Conservation (phyloP, 345 rosid genomes). For the Linum trigynum region DNA sequence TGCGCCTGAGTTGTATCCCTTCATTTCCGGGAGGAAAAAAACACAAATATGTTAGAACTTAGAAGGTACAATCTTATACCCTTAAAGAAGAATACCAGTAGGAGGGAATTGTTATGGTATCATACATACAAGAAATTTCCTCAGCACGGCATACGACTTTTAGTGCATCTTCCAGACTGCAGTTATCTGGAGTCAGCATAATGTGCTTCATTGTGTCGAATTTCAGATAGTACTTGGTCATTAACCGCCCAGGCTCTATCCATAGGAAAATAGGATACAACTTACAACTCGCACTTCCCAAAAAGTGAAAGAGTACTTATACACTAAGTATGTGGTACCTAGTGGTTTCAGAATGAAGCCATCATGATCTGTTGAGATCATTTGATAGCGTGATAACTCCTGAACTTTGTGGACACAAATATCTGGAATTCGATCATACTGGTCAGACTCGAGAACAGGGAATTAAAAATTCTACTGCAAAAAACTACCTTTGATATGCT, state of each 20-base stretch:
- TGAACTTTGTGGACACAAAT: slow-evolving; percentile 68
- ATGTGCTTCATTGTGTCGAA: slow-evolving; percentile 87
- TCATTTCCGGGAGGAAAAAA: slow-evolving; percentile 17
- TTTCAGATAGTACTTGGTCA: slow-evolving; percentile 93
- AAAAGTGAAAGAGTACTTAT: slow-evolving; percentile 10
- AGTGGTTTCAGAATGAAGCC: slow-evolving; percentile 83
- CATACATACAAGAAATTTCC: slow-evolving; percentile 80
- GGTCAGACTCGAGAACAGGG: slow-evolving; percentile 15
- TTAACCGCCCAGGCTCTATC: slow-evolving; percentile 86
- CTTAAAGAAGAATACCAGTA: background rate
- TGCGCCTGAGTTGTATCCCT: slow-evolving; percentile 99
- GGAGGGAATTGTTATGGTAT: slow-evolving; percentile 8
- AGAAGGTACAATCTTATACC: slow-evolving; percentile 1
- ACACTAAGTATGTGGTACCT: slow-evolving; percentile 36
- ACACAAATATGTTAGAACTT: slow-evolving; percentile 10
- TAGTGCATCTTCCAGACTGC: slow-evolving; percentile 75
- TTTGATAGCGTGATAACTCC: slow-evolving; percentile 68
- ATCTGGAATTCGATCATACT: slow-evolving; percentile 34
- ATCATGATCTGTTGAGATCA: slow-evolving; percentile 84
- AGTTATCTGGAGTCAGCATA: slow-evolving; percentile 50
- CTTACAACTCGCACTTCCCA: slow-evolving; percentile 7
- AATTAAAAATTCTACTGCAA: slow-evolving; percentile 10
- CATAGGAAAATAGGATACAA: slow-evolving; percentile 8
- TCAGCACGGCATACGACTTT: slow-evolving; percentile 70
- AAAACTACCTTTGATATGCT: slow-evolving; percentile 68